Percentiles rank a stretch among this genome's conserved stretches.
These are phyloP conservation scores for Chrysoporthe cubensis DNA, from an alignment of 2,329 filamentous ascomycete species.

Conservation along the genomic window DNA sequence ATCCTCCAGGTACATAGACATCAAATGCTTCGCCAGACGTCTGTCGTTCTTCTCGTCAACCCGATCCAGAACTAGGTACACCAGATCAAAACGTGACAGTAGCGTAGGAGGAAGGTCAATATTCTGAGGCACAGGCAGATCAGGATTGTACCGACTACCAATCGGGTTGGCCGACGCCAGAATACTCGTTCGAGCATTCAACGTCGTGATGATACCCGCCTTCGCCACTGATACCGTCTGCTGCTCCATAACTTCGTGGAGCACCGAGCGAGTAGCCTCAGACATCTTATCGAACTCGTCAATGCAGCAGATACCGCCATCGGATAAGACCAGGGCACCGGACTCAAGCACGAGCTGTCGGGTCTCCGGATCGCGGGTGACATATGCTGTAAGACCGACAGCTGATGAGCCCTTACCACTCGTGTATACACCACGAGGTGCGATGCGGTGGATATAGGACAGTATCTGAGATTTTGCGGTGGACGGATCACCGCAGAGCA, in stretches of 20 bases:
- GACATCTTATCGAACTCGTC: slow-evolving; percentile 90
- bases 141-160: slow-evolving; percentile 95
- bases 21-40: slow-evolving; percentile 85
- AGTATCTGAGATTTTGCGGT: slow-evolving; percentile 95
- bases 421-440: slow-evolving; percentile 82
- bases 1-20: slow-evolving; percentile 97
- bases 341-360: slow-evolving; percentile 81
- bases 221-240: slow-evolving; percentile 85
- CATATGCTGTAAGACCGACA: slow-evolving; percentile 80
- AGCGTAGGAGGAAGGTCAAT: slow-evolving; percentile 96
- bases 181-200: slow-evolving; percentile 95
- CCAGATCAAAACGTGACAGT: slow-evolving; percentile 92
- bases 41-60: slow-evolving; percentile 90
- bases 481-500: slow-evolving; percentile 95
- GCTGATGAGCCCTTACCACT: slow-evolving; percentile 81
- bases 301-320: slow-evolving; percentile 83
- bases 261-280: slow-evolving; percentile 75
- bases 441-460: slow-evolving; percentile 96
- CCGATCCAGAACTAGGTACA: slow-evolving; percentile 94
- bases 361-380: slow-evolving; percentile 79
- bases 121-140: slow-evolving; percentile 94
- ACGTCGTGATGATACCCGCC: slow-evolving; percentile 93
- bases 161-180: slow-evolving; percentile 97
- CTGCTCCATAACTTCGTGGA: slow-evolving; percentile 89
- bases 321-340: slow-evolving; percentile 76